phyloP scores from a whole-genome alignment of 768 basidiomycete genomes.

The Termitomyces sp. region DNA sequence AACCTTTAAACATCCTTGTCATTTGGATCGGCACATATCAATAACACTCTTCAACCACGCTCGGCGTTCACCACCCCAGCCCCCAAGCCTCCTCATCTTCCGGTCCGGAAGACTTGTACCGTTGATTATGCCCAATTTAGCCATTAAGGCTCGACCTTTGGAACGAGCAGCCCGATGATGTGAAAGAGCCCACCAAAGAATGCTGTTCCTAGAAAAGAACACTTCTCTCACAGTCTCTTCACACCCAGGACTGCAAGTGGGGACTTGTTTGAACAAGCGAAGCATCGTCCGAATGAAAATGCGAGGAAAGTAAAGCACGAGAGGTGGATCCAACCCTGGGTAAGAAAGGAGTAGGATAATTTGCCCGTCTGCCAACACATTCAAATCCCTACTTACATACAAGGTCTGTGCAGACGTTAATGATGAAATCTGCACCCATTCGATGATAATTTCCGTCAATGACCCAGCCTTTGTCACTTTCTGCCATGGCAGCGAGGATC shows the following conservation, averaged over 20 bases:
- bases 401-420: slow-evolving; percentile 42
- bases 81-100: slow-evolving; percentile 48
- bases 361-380: neutral
- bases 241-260: slow-evolving; percentile 49
- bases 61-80: slow-evolving; percentile 42
- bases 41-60: slow-evolving; percentile 37
- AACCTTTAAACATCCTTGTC: neutral
- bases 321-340: slow-evolving; percentile 67
- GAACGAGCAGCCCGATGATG: slow-evolving; percentile 33
- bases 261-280: slow-evolving; percentile 32
- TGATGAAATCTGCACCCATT: slow-evolving; percentile 28
- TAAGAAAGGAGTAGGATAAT: neutral
- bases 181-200: slow-evolving; percentile 48
- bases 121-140: slow-evolving; percentile 20
- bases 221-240: slow-evolving; percentile 33
- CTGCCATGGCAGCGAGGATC: slow-evolving; percentile 24
- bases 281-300: slow-evolving; percentile 49
- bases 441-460: slow-evolving; percentile 45
- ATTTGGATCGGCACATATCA: slow-evolving; percentile 20
- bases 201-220: slow-evolving; percentile 47
- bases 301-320: slow-evolving; percentile 59
- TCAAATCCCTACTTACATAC: slow-evolving; percentile 40
- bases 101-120: slow-evolving; percentile 22
- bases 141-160: slow-evolving; percentile 24
- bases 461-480: slow-evolving; percentile 43